Base-by-base conservation (phyloP, 1,284 basidiomycete genomes). In the Cutaneotrichosporon spelunceum region DNA sequence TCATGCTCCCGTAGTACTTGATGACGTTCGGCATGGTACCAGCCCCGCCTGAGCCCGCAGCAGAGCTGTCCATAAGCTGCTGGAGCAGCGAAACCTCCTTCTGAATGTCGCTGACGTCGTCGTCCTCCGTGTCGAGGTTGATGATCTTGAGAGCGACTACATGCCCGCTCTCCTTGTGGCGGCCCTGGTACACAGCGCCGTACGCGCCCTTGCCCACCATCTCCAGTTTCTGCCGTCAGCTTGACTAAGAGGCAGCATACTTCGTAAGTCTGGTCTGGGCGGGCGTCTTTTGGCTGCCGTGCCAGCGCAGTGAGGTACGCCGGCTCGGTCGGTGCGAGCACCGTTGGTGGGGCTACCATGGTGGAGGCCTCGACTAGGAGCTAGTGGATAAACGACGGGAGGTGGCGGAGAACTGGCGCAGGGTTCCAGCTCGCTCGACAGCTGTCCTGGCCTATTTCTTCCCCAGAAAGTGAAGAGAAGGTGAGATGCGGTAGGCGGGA, bases 131-230 rank as follows among this genome's bases (percentile, higher is more conserved):
- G 80, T 99, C 96, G 66, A 99, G 87, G 77, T 99, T 93, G 82
- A 99, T 97, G 75, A 99, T 95, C 81, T 99, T 97, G 80, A 97
- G 87, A 16, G 93, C 94, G 19, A 97, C 91, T 55, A 93, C 84
- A 58, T 91, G 89, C 19, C 91, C 89, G 0, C 90, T 88, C 1
- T 87, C 84, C 49, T 90, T 83, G 69, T 96, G 90, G 60, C 87
- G 81, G n/a, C 91, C 93, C 74, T 90, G 91, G 82, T 94, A 91
- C n/a, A 97, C 93, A 9, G 91, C 91, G 55, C 93, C 93, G 79
- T 94, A 96, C 7, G 92, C 91, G 64, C 93, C 93, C 79, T 92
- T 93, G n/a, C 93, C 93, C 44, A 91, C 83, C 39, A 88, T 87
- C 72, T 91, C 88, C 24, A 89, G 83, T 74, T 87, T 86, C 72